Base-by-base conservation (phyloP, 2,329 filamentous ascomycete genomes). In the Talaromyces amestolkiae region DNA sequence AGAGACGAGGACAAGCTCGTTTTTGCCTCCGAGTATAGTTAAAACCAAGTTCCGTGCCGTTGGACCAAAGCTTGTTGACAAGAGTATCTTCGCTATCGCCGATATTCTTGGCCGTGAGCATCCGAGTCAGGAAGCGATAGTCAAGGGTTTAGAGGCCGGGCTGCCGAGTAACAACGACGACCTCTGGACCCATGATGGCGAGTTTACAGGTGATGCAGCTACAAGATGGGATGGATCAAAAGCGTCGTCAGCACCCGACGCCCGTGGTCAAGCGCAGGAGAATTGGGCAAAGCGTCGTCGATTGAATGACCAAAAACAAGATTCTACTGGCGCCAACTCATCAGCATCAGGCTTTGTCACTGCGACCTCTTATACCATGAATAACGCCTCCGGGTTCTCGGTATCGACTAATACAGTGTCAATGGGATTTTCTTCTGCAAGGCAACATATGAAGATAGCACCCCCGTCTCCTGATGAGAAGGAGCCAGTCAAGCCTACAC, bases 21-120 rank as follows among this genome's bases (percentile, higher is more conserved):
- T 97, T 71, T 80, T 97, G 22, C 83, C 86, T 0, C 80, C 84
- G 0, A 76, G 79, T 58, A 76, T 77, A 75, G 86, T 85, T 68
- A 84, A 80, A 19, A 78, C 78, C 41, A 79, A 81, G 33, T 84
- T 89, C 67, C 83, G 83, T 39, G 82, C 84, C 31, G 85, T 86
- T 70, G 93, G 93, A 0, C 91, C 93, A 1, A 87, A 86, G 0
- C 86, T 96, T 58, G 83, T 88, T 41, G 82, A 85, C 39, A 79
- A 81, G 1, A 82, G 87, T 1, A 82, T 95, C 11, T 82, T 84
- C 45, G 85, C 87, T 35, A 85, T 95, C 8, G 89, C 90, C 4
- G 87, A 84, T 58, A 94, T 96, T 19, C 80, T 97, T 4, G 78
- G 85, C 7, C 85, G 91, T 65, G 76, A 82, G 0, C 83, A 86